A percentile compares a stretch with the other conserved stretches of the same genome.
Evolutionary conservation across 257 asterid genomes (phyloP).

Genomic region (Ocimum tenuiflorum): DNA sequence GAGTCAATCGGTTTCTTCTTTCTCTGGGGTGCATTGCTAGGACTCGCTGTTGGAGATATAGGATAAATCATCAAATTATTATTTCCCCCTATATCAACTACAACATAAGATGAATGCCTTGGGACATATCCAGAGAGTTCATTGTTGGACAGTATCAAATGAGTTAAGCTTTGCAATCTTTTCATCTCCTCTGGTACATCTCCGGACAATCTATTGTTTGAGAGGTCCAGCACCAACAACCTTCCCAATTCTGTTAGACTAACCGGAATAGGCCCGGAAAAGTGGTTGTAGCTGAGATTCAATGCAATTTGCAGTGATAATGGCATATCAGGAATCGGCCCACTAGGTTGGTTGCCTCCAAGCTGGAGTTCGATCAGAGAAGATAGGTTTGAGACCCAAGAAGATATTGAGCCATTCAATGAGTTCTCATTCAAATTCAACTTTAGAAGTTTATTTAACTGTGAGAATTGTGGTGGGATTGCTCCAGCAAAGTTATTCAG

Average conservation of each 20-base stretch:
- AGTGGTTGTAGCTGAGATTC: conserved; percentile 64
- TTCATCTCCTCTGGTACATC: conserved; percentile 39
- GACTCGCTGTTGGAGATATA: neutral
- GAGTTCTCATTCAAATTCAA: conserved; percentile 49
- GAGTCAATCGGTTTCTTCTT: conserved; percentile 28
- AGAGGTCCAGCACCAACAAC: conserved; percentile 71
- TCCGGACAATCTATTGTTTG: conserved; percentile 56
- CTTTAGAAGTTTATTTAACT: conserved; percentile 31
- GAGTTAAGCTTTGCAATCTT: conserved; percentile 30
- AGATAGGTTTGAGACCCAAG: conserved; percentile 32
- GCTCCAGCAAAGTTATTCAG: conserved; percentile 39
- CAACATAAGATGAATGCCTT: conserved; percentile 17
- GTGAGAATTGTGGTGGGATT: conserved; percentile 42
- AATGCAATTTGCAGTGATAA: conserved; percentile 44
- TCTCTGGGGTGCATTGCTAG: conserved; percentile 17
- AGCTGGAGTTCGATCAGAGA: conserved; percentile 56
- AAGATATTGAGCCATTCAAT: conserved; percentile 47
- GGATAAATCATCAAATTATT: neutral
- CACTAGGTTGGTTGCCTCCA: conserved; percentile 56
- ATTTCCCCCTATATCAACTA: conserved; percentile 28
- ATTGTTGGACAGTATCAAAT: conserved; percentile 49
- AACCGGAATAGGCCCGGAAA: conserved; percentile 40
- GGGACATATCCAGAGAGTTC: conserved; percentile 54
- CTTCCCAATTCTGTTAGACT: conserved; percentile 23
- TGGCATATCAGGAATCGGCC: conserved; percentile 50